Evolutionary conservation across 371 early-diverging fungal genomes (phyloP).

Genomic region (Syncephalis plumigaleata): DNA sequence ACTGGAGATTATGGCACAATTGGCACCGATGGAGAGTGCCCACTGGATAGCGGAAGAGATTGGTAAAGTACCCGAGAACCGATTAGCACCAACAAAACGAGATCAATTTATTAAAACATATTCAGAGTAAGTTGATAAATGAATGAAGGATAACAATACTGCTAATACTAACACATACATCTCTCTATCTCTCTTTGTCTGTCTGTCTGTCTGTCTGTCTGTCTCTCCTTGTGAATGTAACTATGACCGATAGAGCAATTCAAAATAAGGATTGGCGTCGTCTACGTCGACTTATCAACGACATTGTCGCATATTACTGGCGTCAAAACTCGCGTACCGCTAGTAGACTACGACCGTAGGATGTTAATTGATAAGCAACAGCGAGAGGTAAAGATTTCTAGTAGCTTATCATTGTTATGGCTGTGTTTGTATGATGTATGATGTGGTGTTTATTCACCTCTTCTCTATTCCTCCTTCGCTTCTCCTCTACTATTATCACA

Average conservation of each 20-base stretch:
- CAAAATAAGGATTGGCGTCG: conserved; percentile 18
- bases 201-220: too few relatives aligned
- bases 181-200: too few relatives aligned
- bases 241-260: conserved; percentile 19
- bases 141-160: conserved; percentile 9
- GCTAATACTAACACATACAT: too few relatives aligned
- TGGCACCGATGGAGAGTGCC: conserved; percentile 17
- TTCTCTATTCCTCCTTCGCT: too few relatives aligned
- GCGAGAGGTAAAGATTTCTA: too few relatives aligned
- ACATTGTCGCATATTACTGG: conserved; percentile 29
- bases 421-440: too few relatives aligned
- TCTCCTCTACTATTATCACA: too few relatives aligned
- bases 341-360: not conserved
- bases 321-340: conserved; percentile 2
- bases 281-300: conserved; percentile 20
- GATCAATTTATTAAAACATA: conserved; percentile 22
- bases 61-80: conserved; percentile 21
- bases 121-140: conserved; percentile 18
- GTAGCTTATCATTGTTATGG: too few relatives aligned
- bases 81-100: conserved; percentile 22
- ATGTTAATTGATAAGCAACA: not conserved
- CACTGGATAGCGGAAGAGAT: conserved; percentile 21
- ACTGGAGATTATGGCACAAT: conserved; percentile 19
- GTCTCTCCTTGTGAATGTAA: too few relatives aligned
- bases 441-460: too few relatives aligned